Percentiles rank a stretch among this genome's conserved stretches.
phyloP scores from a whole-genome alignment of 2,329 filamentous ascomycete genomes.

The Apiospora kogelbergensis region DNA sequence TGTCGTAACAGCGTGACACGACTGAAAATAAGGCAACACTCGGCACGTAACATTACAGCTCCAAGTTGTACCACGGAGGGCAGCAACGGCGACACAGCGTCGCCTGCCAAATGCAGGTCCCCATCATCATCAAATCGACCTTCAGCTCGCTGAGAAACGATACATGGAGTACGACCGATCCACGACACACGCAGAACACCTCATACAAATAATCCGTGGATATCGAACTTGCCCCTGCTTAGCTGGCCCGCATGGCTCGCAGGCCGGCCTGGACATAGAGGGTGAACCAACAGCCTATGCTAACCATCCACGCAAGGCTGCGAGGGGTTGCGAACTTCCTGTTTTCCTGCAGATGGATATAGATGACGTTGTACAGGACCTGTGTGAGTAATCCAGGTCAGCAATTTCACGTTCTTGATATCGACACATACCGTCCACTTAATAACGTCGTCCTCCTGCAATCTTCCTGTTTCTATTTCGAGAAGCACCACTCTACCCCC shows the following conservation, averaged over 20 bases:
- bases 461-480: neutral
- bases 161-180: neutral
- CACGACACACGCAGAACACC: neutral
- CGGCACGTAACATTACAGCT: neutral
- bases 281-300: slow-evolving; percentile 32
- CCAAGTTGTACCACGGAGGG: neutral
- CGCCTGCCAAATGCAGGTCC: neutral
- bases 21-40: neutral
- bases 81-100: neutral
- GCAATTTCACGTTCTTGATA: neutral
- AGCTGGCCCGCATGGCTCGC: neutral
- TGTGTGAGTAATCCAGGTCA: slow-evolving; percentile 21
- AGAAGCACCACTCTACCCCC: neutral
- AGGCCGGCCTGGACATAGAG: slow-evolving; percentile 43
- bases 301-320: slow-evolving; percentile 36
- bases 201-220: too few species aligned
- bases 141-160: neutral
- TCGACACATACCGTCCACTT: neutral
- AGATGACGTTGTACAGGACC: slow-evolving; percentile 40
- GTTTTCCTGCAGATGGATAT: slow-evolving; percentile 44
- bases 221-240: too few species aligned
- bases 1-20: neutral
- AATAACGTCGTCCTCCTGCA: neutral
- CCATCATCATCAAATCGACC: neutral
- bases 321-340: slow-evolving; percentile 36